Evolutionary conservation across 176 grass and related monocot genomes (phyloP).

Genomic region (Raddia guianensis): DNA sequence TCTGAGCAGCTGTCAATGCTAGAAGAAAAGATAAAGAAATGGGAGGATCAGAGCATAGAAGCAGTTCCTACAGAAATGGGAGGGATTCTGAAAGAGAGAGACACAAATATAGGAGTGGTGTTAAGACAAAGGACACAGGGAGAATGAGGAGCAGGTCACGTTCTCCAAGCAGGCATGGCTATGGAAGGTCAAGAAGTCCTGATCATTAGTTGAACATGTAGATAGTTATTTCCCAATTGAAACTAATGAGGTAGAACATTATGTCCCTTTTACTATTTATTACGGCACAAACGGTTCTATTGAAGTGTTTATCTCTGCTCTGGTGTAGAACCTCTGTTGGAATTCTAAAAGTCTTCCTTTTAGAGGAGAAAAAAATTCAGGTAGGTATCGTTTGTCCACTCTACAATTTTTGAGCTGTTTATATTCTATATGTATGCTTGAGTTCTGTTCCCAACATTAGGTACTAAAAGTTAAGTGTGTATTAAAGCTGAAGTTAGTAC

Average conservation of each 20-base stretch:
- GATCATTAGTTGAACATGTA: constrained; percentile 61
- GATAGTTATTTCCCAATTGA: constrained; percentile 65
- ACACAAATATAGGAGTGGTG: constrained; percentile 57
- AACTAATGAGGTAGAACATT: constrained; percentile 84
- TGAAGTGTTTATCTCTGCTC: constrained; percentile 58
- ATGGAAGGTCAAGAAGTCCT: constrained; percentile 64
- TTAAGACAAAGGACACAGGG: constrained; percentile 41
- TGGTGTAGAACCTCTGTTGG: constrained; percentile 87
- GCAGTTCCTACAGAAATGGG: constrained; percentile 68
- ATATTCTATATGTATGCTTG: constrained; percentile 47
- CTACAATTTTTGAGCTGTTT: constrained; percentile 42
- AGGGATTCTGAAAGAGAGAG: constrained; percentile 68
- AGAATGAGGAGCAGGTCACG: constrained; percentile 68
- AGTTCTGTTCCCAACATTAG: constrained; percentile 39
- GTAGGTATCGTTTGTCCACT: constrained; percentile 70
- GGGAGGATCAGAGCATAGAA: constrained; percentile 56
- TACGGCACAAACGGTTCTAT: constrained; percentile 60
- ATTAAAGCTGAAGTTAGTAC: constrained; percentile 63
- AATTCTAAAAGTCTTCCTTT: constrained; percentile 60
- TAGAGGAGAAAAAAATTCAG: constrained; percentile 73
- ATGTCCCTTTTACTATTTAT: constrained; percentile 51
- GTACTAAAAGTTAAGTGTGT: constrained; percentile 32
- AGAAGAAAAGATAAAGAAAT: constrained; percentile 91
- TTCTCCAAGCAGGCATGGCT: constrained; percentile 72
- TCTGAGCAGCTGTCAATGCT: constrained; percentile 65